Evolutionary conservation across 441 rosid species (phyloP), one percentile per base, ranked within the genome.

Genomic region (Dalechampia spathulata): DNA sequence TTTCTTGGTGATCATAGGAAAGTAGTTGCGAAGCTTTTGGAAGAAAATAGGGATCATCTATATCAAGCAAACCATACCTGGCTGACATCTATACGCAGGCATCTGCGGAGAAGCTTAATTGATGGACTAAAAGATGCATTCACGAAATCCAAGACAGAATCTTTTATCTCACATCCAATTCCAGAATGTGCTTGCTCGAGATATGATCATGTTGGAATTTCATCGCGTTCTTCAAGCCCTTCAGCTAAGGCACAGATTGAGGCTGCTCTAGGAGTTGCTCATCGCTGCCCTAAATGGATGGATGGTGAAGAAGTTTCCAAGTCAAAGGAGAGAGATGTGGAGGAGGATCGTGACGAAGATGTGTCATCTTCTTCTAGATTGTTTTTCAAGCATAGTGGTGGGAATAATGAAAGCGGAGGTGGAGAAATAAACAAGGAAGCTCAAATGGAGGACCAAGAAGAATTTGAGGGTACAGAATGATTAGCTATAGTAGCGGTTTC

Each of bases 401-500:
- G 71, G 21, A 78, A 65, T 60, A 78, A 74, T 9, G 94, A 80
- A 61, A 77, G 46, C 26, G 86, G 73, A 49, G 79, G 81, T 44
- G 81, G 77, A 49, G 97, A 81, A 69, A 58, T 72, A 53, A 90
- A 71, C 74, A 86, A 83, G 70, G 99, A 89, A 73, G 69, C 81
- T 46, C 89, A 73, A 34, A 55, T 85, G 60, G 97, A 93, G 65
- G 99, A 93, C 73, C 92, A 83, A 66, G 99, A 93, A 66, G 99
- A 93, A 65, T 82, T 83, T 9, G 99, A 87, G 30, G 81, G 85
- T 7, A 71, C 76, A 22, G 97, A 92, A 40, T 62, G 13, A 14
- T 42, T 19, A 44, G 20, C 16, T 45, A 10, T n/a, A n/a, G 22
- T 25, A 17, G 20, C 16, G 20, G 43, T 21, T 43, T 58, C 20